Conservation (phyloP, 208 protist genomes). For the Acanthamoeba healyi region DNA sequence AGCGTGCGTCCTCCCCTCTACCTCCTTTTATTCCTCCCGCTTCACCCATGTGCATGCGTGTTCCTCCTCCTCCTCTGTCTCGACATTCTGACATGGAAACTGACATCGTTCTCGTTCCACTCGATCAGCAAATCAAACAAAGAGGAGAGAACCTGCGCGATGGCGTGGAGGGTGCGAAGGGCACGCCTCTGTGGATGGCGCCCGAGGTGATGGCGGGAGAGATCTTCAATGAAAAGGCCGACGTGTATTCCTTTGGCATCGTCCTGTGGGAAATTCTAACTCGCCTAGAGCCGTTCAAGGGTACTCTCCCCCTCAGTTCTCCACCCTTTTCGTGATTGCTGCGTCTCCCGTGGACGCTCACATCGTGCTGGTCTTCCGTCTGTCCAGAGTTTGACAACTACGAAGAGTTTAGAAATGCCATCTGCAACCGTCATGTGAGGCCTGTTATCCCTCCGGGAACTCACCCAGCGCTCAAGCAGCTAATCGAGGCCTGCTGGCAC, state of each 20-base stretch:
- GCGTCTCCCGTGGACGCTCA: neutral
- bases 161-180: slow-evolving; percentile 85
- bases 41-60: too few relatives aligned
- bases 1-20: neutral
- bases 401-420: slow-evolving; percentile 68
- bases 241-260: slow-evolving; percentile 89
- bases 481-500: slow-evolving; percentile 83
- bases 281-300: slow-evolving; percentile 83
- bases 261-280: slow-evolving; percentile 87
- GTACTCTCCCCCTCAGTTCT: slow-evolving; percentile 20
- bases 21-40: too few relatives aligned
- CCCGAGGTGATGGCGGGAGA: slow-evolving; percentile 87
- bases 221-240: slow-evolving; percentile 83
- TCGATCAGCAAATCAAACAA: slow-evolving; percentile 83
- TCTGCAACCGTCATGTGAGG: slow-evolving; percentile 79
- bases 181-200: slow-evolving; percentile 88
- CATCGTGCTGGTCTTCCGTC: neutral
- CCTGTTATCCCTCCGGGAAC: slow-evolving; percentile 79
- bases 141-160: slow-evolving; percentile 83
- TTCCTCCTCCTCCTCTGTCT: neutral
- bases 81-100: neutral
- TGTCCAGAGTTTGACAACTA: slow-evolving; percentile 67
- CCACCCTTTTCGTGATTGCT: neutral
- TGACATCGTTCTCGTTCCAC: neutral
- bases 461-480: slow-evolving; percentile 71